These are phyloP conservation scores for Chondrus crispus DNA, from an alignment of 23 red algal genomes.

Conservation along the genomic window DNA sequence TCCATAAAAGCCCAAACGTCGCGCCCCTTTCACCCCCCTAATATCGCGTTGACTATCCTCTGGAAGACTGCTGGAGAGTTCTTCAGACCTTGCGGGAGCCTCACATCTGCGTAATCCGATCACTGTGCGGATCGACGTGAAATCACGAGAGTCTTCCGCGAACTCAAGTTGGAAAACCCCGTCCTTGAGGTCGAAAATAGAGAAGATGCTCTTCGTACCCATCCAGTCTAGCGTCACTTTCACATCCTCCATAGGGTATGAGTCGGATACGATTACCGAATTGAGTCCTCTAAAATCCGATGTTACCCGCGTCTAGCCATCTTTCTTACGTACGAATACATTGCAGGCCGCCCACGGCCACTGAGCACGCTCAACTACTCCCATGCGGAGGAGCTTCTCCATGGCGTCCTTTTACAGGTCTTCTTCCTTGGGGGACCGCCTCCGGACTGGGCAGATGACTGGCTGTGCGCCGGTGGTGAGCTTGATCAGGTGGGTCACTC, in stretches of 20 bases:
- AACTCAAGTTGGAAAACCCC: constrained; percentile 28
- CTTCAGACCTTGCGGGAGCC: too few relatives aligned
- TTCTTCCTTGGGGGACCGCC: not conserved
- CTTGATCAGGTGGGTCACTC: not conserved
- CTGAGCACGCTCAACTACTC: not conserved
- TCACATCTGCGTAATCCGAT: too few relatives aligned
- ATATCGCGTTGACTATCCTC: too few relatives aligned
- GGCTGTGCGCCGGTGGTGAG: not conserved
- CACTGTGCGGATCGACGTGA: too few relatives aligned
- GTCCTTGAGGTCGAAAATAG: constrained; percentile 43
- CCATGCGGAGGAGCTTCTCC: not conserved
- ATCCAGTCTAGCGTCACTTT: constrained; percentile 7
- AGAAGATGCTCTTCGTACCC: not conserved
- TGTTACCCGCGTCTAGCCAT: not conserved
- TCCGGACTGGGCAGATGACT: not conserved
- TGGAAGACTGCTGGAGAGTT: too few relatives aligned
- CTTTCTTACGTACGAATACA: constrained; percentile 28
- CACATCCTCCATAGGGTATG: constrained; percentile 22
- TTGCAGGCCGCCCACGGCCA: not conserved
- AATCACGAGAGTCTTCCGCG: constrained; percentile 5
- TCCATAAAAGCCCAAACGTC: too few relatives aligned
- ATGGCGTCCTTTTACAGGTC: not conserved
- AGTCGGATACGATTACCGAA: not conserved
- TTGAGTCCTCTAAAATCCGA: constrained; percentile 43
- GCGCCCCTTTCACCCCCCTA: too few relatives aligned